Evolutionary conservation across 2,329 filamentous ascomycete genomes (phyloP).

Genomic region (Colletotrichum gigasporum): DNA sequence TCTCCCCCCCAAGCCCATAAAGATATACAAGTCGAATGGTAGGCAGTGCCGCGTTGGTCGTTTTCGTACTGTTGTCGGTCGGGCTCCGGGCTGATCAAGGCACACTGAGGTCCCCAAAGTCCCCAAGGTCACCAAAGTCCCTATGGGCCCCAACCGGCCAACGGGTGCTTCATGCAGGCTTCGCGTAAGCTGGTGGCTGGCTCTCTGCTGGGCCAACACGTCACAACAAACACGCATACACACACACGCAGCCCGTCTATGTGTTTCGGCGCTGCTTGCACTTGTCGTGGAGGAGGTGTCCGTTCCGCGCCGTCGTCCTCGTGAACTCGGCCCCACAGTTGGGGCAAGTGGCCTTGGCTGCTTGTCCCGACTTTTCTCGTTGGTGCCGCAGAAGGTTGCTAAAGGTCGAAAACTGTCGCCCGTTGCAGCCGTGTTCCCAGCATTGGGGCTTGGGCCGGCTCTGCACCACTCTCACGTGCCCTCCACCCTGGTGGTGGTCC

Average conservation of each 20-base stretch:
- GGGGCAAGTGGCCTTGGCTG: slow-evolving; percentile 87
- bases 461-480: slow-evolving; percentile 75
- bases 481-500: slow-evolving; percentile 47
- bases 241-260: slow-evolving; percentile 16
- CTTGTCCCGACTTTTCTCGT: slow-evolving; percentile 91
- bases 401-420: slow-evolving; percentile 94
- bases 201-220: too few species aligned
- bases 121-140: too few species aligned
- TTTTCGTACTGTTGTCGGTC: slow-evolving; percentile 10
- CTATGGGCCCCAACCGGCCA: too few species aligned
- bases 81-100: background rate
- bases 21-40: too few species aligned
- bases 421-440: slow-evolving; percentile 97
- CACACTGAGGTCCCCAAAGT: too few species aligned
- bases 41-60: slow-evolving; percentile 6
- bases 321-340: slow-evolving; percentile 95
- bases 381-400: slow-evolving; percentile 94
- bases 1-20: too few species aligned
- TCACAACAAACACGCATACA: background rate
- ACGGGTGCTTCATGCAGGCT: slow-evolving; percentile 4
- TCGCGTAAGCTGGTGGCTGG: background rate
- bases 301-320: slow-evolving; percentile 86
- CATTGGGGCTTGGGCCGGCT: slow-evolving; percentile 92
- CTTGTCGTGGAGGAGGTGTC: slow-evolving; percentile 87
- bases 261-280: slow-evolving; percentile 77